Conservation (phyloP, 179 eudicot species). For the Vitellaria paradoxa region DNA sequence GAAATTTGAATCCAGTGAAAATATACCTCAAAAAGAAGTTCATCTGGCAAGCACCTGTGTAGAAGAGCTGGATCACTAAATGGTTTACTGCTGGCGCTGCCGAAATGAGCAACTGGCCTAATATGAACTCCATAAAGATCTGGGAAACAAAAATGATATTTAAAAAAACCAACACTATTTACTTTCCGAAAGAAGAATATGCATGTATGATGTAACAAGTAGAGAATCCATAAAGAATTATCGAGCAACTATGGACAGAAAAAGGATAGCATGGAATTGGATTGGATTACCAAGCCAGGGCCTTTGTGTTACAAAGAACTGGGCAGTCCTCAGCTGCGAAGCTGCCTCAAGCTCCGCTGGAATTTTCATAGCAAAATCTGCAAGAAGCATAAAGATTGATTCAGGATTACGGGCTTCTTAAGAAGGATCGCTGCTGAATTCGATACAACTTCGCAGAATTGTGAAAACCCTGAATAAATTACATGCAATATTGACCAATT, state of each 20-base stretch:
- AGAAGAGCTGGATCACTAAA: slow-evolving; percentile 64
- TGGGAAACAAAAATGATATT: slow-evolving; percentile 19
- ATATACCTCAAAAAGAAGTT: slow-evolving; percentile 82
- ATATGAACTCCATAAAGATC: slow-evolving; percentile 89
- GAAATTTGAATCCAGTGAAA: not conserved
- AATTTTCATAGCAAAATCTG: slow-evolving; percentile 53
- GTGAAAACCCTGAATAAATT: not conserved
- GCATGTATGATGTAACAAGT: not conserved
- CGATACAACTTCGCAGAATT: not conserved
- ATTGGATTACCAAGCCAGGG: slow-evolving; percentile 84
- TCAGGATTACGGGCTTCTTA: not conserved
- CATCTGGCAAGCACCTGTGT: slow-evolving; percentile 82
- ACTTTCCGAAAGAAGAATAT: not conserved
- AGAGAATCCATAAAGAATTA: not conserved
- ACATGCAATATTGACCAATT: not conserved
- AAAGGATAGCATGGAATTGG: not conserved
- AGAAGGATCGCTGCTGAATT: not conserved
- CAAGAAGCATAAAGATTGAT: slow-evolving; percentile 5
- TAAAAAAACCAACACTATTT: not conserved
- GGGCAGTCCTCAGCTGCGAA: slow-evolving; percentile 57
- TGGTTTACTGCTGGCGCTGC: slow-evolving; percentile 59
- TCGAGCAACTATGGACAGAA: not conserved
- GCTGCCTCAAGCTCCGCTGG: slow-evolving; percentile 81
- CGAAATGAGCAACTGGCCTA: slow-evolving; percentile 75
- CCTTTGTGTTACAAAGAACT: slow-evolving; percentile 61